phyloP scores from a whole-genome alignment of 2,329 filamentous ascomycete genomes.

The Aspergillus terreus region DNA sequence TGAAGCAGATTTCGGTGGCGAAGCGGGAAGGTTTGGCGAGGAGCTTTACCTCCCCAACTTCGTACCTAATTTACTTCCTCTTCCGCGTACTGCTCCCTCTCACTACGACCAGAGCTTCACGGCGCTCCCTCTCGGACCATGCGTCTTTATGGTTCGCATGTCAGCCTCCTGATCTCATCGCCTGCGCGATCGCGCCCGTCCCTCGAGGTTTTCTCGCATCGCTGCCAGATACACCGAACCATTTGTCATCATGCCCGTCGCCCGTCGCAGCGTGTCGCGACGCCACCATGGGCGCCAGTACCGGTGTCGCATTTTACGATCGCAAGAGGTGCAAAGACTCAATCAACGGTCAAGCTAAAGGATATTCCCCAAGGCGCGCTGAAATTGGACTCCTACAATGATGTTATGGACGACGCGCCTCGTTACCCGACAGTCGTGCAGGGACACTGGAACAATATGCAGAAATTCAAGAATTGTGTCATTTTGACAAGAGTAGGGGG shows the following conservation, averaged over 20 bases:
- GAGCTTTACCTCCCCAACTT: slow-evolving; percentile 3
- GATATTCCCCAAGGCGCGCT: slow-evolving; percentile 57
- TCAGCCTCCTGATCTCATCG: slow-evolving; percentile 10
- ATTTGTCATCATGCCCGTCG: slow-evolving; percentile 30
- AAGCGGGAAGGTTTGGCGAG: slow-evolving; percentile 31
- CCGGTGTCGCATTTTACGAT: slow-evolving; percentile 10
- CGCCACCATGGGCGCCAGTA: slow-evolving; percentile 11
- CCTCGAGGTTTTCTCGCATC: slow-evolving; percentile 8
- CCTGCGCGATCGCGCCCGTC: neutral
- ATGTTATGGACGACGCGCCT: slow-evolving; percentile 46
- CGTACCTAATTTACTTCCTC: neutral
- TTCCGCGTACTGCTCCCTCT: slow-evolving; percentile 2
- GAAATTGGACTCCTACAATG: slow-evolving; percentile 39
- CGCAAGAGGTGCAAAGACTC: slow-evolving; percentile 34
- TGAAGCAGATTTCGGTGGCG: slow-evolving; percentile 33
- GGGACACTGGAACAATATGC: slow-evolving; percentile 85
- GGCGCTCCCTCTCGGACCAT: slow-evolving; percentile 17
- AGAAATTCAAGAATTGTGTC: slow-evolving; percentile 85
- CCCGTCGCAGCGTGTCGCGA: slow-evolving; percentile 15
- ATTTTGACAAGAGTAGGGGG: slow-evolving; percentile 87
- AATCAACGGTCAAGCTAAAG: slow-evolving; percentile 38
- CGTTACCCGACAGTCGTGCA: slow-evolving; percentile 84
- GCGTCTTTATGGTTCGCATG: slow-evolving; percentile 19
- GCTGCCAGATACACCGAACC: slow-evolving; percentile 22
- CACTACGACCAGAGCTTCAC: neutral